phyloP scores from a whole-genome alignment of 2,329 filamentous ascomycete genomes.

The Sporothrix phasma region DNA sequence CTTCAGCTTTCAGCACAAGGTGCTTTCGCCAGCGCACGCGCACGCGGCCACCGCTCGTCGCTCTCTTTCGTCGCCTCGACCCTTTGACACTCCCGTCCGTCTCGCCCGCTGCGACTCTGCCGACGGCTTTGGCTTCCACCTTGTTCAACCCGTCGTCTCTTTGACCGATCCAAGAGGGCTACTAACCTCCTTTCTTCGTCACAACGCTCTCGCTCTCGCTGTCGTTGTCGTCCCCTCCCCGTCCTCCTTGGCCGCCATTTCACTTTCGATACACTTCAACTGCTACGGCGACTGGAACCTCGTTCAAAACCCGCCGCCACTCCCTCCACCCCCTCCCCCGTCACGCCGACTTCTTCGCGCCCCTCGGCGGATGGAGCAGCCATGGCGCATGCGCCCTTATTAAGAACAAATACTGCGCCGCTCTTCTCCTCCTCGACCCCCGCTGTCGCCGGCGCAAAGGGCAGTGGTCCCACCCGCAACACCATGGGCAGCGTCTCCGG shows the following conservation, averaged over 20 bases:
- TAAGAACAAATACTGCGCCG: conserved; percentile 50
- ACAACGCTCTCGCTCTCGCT: neutral
- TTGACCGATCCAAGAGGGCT: neutral
- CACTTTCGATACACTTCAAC: neutral
- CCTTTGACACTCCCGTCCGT: neutral
- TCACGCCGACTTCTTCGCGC: neutral
- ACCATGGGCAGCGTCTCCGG: conserved; percentile 38
- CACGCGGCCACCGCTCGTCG: neutral
- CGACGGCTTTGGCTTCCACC: neutral
- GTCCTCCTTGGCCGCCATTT: neutral
- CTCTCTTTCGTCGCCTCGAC: neutral
- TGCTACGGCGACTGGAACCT: neutral
- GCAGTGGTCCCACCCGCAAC: conserved; percentile 23
- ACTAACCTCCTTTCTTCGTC: neutral
- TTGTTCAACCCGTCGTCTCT: neutral
- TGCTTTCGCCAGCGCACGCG: conserved; percentile 10
- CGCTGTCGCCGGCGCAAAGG: conserved; percentile 34
- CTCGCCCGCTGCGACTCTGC: neutral
- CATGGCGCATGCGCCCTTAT: conserved; percentile 51
- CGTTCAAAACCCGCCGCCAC: too few relatives aligned
- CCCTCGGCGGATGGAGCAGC: conserved; percentile 34
- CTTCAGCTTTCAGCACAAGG: neutral
- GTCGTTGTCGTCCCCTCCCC: neutral
- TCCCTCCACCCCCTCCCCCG: neutral
- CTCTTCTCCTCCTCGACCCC: conserved; percentile 36